A percentile compares a stretch with the other conserved stretches of the same genome.
Evolutionary conservation across 768 basidiomycete genomes (phyloP).

Genomic region (Boletus bicolor): DNA sequence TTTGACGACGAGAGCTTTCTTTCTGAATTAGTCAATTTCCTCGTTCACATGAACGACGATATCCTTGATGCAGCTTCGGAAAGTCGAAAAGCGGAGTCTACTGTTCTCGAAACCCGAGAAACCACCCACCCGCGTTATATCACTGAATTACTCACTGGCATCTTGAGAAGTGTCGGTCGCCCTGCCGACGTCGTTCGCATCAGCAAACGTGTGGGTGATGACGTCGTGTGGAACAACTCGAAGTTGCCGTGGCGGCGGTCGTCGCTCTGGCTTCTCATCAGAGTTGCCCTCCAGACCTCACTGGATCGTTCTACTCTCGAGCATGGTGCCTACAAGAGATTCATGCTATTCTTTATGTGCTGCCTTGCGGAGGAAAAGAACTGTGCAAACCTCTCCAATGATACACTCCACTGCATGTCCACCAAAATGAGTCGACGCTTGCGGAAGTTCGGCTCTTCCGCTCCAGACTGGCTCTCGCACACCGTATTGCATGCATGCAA

Average conservation of each 20-base stretch:
- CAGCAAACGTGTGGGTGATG: constrained; percentile 45
- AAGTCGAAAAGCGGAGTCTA: constrained; percentile 37
- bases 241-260: constrained; percentile 48
- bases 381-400: constrained; percentile 18
- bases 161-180: constrained; percentile 38
- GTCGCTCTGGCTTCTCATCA: constrained; percentile 47
- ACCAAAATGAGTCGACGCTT: constrained; percentile 38
- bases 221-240: constrained; percentile 41
- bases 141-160: constrained; percentile 46
- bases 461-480: constrained; percentile 16
- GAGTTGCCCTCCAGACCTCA: constrained; percentile 44
- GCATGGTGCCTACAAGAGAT: constrained; percentile 28
- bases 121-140: constrained; percentile 46
- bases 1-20: constrained; percentile 32
- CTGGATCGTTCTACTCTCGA: constrained; percentile 18
- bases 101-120: constrained; percentile 38
- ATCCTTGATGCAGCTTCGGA: constrained; percentile 33
- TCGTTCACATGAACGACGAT: constrained; percentile 34
- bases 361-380: constrained; percentile 8
- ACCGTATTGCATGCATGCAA: constrained; percentile 7
- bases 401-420: constrained; percentile 36
- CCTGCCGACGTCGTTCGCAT: constrained; percentile 32
- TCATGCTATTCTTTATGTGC: constrained; percentile 33
- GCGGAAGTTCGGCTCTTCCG: constrained; percentile 32
- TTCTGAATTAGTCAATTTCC: constrained; percentile 36